These are phyloP conservation scores for Trypanosoma vivax DNA, from an alignment of 208 protist species.

Conservation along the genomic window DNA sequence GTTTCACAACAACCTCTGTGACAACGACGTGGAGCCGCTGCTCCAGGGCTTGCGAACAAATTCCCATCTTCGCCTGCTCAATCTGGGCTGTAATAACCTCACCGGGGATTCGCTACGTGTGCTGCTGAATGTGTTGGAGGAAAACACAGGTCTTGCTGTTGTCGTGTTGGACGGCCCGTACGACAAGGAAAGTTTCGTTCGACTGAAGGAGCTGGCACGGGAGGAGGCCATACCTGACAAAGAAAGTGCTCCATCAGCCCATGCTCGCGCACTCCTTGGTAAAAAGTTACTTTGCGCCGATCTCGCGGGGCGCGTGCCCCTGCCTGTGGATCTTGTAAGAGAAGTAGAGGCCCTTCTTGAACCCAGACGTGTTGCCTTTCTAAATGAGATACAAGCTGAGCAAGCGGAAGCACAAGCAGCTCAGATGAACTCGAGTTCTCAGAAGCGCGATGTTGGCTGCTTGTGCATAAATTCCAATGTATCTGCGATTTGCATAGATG, in stretches of 20 bases:
- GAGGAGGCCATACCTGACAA: constrained; percentile 9
- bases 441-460: too few species aligned
- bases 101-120: constrained; percentile 23
- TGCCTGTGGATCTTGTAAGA: constrained; percentile 19
- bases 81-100: constrained; percentile 41
- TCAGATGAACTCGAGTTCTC: background rate
- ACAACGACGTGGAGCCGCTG: constrained; percentile 37
- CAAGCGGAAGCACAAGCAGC: background rate
- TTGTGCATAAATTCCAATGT: too few species aligned
- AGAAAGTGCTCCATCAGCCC: background rate
- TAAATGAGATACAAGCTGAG: constrained; percentile 17
- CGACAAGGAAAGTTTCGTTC: constrained; percentile 24
- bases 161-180: constrained; percentile 35
- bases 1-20: constrained; percentile 55
- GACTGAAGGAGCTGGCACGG: background rate
- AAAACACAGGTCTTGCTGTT: constrained; percentile 29
- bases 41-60: constrained; percentile 35
- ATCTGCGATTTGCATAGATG: too few species aligned
- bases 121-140: constrained; percentile 27
- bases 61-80: constrained; percentile 30
- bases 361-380: constrained; percentile 22
- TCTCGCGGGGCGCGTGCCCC: constrained; percentile 29
- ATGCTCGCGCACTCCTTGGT: constrained; percentile 22
- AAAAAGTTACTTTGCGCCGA: constrained; percentile 16
- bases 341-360: constrained; percentile 23